phyloP scores from a whole-genome alignment of 1,139 yeast genomes.

The Lodderomyces orthopsilosis region DNA sequence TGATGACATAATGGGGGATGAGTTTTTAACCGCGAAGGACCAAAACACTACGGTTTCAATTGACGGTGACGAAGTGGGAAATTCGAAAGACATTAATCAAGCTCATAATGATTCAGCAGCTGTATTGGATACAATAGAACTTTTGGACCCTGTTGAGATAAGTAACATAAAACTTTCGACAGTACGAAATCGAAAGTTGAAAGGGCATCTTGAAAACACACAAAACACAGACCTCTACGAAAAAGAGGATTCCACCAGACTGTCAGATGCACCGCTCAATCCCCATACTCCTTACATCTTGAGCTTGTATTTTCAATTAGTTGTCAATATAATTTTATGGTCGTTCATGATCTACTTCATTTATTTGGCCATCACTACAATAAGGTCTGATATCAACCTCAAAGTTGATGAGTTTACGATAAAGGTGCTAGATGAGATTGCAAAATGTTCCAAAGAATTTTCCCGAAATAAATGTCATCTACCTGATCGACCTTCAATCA shows the following conservation, averaged over 20 bases:
- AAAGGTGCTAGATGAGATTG: constrained; percentile 63
- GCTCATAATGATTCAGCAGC: not conserved
- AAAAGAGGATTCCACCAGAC: not conserved
- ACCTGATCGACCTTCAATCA: constrained; percentile 60
- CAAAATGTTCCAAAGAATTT: constrained; percentile 69
- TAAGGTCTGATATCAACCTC: constrained; percentile 68
- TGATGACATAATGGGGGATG: constrained; percentile 2
- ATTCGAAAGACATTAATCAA: constrained; percentile 1
- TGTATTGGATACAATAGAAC: not conserved
- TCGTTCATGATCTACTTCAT: constrained; percentile 54
- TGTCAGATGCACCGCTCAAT: constrained; percentile 6
- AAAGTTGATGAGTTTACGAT: constrained; percentile 63
- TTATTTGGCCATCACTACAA: constrained; percentile 53
- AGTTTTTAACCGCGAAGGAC: constrained; percentile 6
- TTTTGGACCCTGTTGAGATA: constrained; percentile 38
- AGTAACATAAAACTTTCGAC: constrained; percentile 48
- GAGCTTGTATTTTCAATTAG: constrained; percentile 68
- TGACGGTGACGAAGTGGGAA: not conserved
- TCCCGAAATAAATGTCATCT: constrained; percentile 63
- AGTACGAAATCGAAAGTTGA: constrained; percentile 5
- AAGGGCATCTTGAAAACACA: too few species aligned
- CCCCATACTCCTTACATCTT: constrained; percentile 53
- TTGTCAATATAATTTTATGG: constrained; percentile 61
- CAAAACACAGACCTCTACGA: not conserved
- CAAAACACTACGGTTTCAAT: constrained; percentile 4